phyloP scores from a whole-genome alignment of 2,329 filamentous ascomycete genomes.

The Xylariaceae sp. region DNA sequence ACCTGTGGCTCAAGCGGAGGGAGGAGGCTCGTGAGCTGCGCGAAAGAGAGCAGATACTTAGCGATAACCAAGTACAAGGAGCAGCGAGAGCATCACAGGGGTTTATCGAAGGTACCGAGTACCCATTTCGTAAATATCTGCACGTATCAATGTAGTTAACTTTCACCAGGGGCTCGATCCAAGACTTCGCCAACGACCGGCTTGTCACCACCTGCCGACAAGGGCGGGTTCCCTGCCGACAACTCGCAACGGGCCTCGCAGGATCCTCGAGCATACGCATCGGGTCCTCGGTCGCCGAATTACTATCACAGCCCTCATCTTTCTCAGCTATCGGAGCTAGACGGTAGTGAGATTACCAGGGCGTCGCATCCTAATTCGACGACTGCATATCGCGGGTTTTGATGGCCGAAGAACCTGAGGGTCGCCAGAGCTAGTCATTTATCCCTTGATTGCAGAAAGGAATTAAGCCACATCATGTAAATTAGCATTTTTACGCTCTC shows the following conservation, averaged over 20 bases:
- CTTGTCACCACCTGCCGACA: neutral
- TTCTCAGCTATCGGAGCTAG: slow-evolving; percentile 18
- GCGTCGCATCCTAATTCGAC: neutral
- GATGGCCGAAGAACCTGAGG: neutral
- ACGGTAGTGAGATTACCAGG: slow-evolving; percentile 1
- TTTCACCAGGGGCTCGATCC: neutral
- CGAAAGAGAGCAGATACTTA: neutral
- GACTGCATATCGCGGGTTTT: neutral
- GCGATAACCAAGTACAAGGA: neutral
- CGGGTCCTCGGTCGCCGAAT: neutral
- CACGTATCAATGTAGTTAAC: neutral
- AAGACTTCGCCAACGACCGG: neutral
- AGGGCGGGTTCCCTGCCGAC: neutral
- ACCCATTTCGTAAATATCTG: neutral
- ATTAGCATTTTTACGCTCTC: too few species aligned
- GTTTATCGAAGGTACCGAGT: neutral
- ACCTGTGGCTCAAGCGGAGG: slow-evolving; percentile 24
- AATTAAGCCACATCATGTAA: too few species aligned
- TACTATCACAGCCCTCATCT: neutral
- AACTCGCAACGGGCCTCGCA: neutral
- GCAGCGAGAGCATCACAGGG: neutral
- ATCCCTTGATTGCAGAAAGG: too few species aligned
- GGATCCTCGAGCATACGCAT: neutral
- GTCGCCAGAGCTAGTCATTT: neutral
- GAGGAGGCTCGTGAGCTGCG: neutral